These are phyloP conservation scores for Davidsoniella australis DNA, from an alignment of 2,329 filamentous ascomycete species.

Conservation along the genomic window DNA sequence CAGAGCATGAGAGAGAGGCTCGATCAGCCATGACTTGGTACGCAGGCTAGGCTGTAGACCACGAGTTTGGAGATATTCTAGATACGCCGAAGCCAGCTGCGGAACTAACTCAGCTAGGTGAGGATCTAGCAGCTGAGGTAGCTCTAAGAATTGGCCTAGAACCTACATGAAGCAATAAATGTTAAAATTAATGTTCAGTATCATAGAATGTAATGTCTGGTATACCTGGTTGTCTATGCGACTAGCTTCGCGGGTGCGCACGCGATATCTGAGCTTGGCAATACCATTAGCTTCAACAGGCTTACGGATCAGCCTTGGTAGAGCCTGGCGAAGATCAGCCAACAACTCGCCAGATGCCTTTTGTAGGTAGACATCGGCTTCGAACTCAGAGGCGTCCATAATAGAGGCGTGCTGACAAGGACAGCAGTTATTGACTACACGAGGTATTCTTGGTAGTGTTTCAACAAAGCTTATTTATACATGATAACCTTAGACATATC, in stretches of 20 bases:
- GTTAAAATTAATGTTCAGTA: slow-evolving; percentile 11
- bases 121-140: slow-evolving; percentile 81
- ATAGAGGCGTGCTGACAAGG: not conserved
- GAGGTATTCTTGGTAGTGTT: no score
- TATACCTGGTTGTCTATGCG: slow-evolving; percentile 31
- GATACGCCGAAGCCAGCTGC: slow-evolving; percentile 56
- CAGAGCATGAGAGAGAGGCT: slow-evolving; percentile 54
- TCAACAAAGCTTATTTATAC: no score
- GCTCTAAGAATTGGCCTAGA: slow-evolving; percentile 85
- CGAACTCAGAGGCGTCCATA: slow-evolving; percentile 45
- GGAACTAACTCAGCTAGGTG: slow-evolving; percentile 63
- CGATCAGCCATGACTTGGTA: slow-evolving; percentile 25
- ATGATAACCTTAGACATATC: no score
- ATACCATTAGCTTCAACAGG: slow-evolving; percentile 26
- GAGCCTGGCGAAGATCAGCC: slow-evolving; percentile 36
- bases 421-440: not conserved
- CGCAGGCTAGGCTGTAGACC: slow-evolving; percentile 21
- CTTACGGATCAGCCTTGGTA: slow-evolving; percentile 36
- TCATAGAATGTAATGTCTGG: slow-evolving; percentile 4
- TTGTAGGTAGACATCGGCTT: slow-evolving; percentile 45
- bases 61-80: slow-evolving; percentile 42
- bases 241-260: slow-evolving; percentile 31
- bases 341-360: slow-evolving; percentile 39
- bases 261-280: slow-evolving; percentile 28
- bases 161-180: slow-evolving; percentile 21